Conservation (phyloP, 305 asterid genomes). For the Nicotiana rustica region DNA sequence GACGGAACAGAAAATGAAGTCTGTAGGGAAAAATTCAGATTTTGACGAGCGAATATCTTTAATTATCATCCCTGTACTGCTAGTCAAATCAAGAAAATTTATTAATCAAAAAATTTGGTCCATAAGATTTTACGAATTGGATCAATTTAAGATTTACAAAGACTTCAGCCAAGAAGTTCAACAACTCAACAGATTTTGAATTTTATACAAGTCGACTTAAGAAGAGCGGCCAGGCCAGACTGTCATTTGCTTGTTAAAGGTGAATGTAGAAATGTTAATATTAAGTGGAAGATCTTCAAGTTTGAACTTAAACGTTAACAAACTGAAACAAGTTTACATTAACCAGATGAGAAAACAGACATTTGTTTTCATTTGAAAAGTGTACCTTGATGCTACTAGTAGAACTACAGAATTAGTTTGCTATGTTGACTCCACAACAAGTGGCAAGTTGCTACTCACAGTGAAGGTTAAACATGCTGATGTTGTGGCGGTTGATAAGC, state of each 20-base stretch:
- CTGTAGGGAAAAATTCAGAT: background rate
- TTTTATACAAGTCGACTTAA: background rate
- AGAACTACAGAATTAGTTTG: conserved; percentile 21
- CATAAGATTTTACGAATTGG: background rate
- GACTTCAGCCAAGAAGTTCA: conserved; percentile 21
- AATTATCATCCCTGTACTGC: background rate
- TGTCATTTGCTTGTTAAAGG: background rate
- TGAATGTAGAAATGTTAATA: background rate
- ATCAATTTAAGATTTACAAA: background rate
- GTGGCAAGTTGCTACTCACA: conserved; percentile 53
- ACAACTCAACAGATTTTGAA: background rate
- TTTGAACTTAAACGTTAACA: conserved; percentile 18
- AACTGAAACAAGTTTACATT: background rate
- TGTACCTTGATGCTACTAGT: conserved; percentile 11
- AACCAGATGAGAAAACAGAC: background rate
- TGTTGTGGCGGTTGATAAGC: conserved; percentile 77
- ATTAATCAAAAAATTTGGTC: background rate
- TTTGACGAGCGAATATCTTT: background rate
- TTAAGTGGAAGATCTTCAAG: conserved; percentile 23
- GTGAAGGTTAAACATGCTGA: conserved; percentile 94
- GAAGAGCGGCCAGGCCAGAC: background rate
- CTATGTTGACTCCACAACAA: background rate
- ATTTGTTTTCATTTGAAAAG: background rate
- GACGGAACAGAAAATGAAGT: background rate
- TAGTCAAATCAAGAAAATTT: conserved; percentile 16